A percentile compares a stretch with the other conserved stretches of the same genome.
These are phyloP conservation scores for Solanum etuberosum DNA, from an alignment of 257 asterid species.

Conservation along the genomic window DNA sequence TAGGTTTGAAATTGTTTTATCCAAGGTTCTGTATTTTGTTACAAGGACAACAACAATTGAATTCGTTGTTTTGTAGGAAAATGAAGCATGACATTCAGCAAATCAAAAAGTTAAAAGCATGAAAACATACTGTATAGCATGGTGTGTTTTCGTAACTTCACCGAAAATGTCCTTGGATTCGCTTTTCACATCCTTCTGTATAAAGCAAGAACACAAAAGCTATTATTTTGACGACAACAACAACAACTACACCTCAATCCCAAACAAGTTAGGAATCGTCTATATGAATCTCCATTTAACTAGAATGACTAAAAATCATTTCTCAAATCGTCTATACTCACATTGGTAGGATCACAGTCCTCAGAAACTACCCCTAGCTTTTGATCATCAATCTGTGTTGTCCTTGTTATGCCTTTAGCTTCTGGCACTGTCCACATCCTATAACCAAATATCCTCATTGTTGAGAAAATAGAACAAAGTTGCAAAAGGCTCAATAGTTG, in stretches of 20 bases:
- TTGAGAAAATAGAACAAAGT: neutral
- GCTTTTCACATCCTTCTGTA: slow-evolving; percentile 31
- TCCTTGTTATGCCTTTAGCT: slow-evolving; percentile 41
- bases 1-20: slow-evolving; percentile 72
- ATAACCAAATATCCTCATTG: neutral
- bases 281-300: neutral
- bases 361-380: slow-evolving; percentile 51
- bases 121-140: slow-evolving; percentile 53
- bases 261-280: neutral
- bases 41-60: neutral
- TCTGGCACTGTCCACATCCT: slow-evolving; percentile 95
- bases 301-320: neutral
- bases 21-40: slow-evolving; percentile 46
- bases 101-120: neutral
- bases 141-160: slow-evolving; percentile 44
- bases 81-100: neutral
- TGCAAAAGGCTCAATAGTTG: neutral
- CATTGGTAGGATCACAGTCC: slow-evolving; percentile 44
- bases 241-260: neutral
- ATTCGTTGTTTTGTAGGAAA: slow-evolving; percentile 1
- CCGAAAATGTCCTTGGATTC: slow-evolving; percentile 31
- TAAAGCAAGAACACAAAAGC: slow-evolving; percentile 7
- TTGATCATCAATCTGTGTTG: slow-evolving; percentile 20
- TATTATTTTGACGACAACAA: neutral
- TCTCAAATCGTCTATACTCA: slow-evolving; percentile 1